Percentiles rank a stretch among this genome's conserved stretches.
These are phyloP conservation scores for Gymnopilus junonius DNA, from an alignment of 768 basidiomycete genomes.

Conservation along the genomic window DNA sequence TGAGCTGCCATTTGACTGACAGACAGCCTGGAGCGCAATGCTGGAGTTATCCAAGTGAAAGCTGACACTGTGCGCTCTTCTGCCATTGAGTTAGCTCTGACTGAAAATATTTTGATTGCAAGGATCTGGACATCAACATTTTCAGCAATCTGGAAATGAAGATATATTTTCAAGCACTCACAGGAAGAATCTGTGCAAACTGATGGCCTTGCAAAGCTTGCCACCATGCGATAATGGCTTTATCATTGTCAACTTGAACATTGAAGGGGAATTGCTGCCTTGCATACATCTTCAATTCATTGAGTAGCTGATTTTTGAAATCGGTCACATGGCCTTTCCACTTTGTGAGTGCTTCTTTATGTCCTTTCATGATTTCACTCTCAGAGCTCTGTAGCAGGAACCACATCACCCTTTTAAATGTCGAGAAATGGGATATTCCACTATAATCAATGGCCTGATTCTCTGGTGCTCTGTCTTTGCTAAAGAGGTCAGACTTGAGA, in stretches of 20 bases:
- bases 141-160: too few species aligned
- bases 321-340: constrained; percentile 21
- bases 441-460: background rate
- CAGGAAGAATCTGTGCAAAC: constrained; percentile 28
- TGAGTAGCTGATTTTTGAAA: constrained; percentile 18
- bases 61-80: constrained; percentile 34
- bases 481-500: constrained; percentile 15
- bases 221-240: constrained; percentile 24
- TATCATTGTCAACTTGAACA: constrained; percentile 1
- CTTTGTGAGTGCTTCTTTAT: constrained; percentile 8
- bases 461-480: background rate
- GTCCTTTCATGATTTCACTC: constrained; percentile 19
- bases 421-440: constrained; percentile 14
- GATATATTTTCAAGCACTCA: constrained; percentile 10
- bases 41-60: constrained; percentile 30
- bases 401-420: constrained; percentile 12
- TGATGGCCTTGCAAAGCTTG: constrained; percentile 7
- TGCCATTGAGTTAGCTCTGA: constrained; percentile 35
- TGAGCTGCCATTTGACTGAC: constrained; percentile 10
- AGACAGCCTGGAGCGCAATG: constrained; percentile 8
- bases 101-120: constrained; percentile 30
- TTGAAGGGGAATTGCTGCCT: constrained; percentile 25
- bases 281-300: constrained; percentile 23
- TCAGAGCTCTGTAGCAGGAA: constrained; percentile 12
- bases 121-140: constrained; percentile 3